A percentile compares a stretch with the other conserved stretches of the same genome.
phyloP scores from a whole-genome alignment of 208 protist genomes.

The Crithidia expoeki region DNA sequence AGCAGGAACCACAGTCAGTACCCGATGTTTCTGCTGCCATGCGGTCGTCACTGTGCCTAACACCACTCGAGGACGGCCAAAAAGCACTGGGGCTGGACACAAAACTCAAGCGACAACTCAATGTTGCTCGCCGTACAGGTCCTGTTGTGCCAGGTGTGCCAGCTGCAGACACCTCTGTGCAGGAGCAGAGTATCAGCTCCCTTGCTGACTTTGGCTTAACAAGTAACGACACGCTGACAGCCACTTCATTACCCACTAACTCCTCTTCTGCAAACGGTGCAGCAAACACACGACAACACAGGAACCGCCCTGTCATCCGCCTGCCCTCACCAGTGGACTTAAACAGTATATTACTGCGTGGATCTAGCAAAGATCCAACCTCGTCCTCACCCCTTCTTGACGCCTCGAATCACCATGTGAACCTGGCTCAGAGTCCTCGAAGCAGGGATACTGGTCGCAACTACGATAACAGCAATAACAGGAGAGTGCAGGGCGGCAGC shows the following conservation, averaged over 20 bases:
- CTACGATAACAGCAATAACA: no score
- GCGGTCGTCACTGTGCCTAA: slow-evolving; percentile 1
- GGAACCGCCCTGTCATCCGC: neutral
- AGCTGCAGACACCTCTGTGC: neutral
- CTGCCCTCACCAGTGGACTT: slow-evolving; percentile 13
- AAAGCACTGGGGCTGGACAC: neutral
- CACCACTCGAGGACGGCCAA: neutral
- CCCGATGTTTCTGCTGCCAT: neutral
- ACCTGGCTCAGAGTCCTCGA: neutral
- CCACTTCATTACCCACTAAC: neutral
- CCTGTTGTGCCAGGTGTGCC: neutral
- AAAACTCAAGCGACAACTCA: neutral
- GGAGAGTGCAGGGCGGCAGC: no score
- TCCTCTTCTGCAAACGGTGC: neutral
- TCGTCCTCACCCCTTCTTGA: neutral
- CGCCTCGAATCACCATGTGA: neutral
- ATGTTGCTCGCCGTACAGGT: no score
- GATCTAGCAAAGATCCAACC: neutral
- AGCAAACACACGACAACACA: neutral
- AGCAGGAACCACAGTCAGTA: no score
- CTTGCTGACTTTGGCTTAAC: slow-evolving; percentile 1
- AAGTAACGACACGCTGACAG: slow-evolving; percentile 1
- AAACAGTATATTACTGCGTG: slow-evolving; percentile 1
- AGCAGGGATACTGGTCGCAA: neutral
- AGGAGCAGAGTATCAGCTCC: neutral